These are phyloP conservation scores for Candida broadrunensis DNA, from an alignment of 805 yeast species.

Conservation along the genomic window DNA sequence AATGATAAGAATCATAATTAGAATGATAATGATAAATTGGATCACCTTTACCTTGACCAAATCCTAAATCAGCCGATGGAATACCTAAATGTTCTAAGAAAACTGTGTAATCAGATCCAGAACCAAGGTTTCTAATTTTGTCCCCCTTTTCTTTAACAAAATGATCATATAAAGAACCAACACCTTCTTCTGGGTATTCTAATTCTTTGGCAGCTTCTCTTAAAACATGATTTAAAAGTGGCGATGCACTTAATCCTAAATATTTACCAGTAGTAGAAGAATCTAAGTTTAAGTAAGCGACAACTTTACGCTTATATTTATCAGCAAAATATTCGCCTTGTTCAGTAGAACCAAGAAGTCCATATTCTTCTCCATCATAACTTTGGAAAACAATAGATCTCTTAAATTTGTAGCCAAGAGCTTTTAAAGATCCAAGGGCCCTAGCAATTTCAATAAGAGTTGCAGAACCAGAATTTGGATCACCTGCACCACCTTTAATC, in stretches of 20 bases:
- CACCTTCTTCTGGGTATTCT: conserved; percentile 38
- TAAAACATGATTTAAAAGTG: conserved; percentile 50
- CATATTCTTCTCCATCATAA: conserved; percentile 49
- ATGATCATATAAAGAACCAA: conserved; percentile 46
- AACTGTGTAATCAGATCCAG: conserved; percentile 54
- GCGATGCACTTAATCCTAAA: conserved; percentile 50
- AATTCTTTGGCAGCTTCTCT: conserved; percentile 44
- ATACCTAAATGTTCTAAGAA: conserved; percentile 68
- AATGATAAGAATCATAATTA: conserved; percentile 53
- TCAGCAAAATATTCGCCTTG: conserved; percentile 48
- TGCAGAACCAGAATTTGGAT: conserved; percentile 46
- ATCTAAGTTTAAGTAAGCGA: conserved; percentile 52
- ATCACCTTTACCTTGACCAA: conserved; percentile 31
- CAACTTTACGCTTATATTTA: conserved; percentile 37
- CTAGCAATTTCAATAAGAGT: conserved; percentile 40
- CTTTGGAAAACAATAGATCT: conserved; percentile 36
- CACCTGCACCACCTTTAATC: conserved; percentile 49
- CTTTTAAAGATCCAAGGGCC: conserved; percentile 36
- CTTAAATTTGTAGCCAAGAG: conserved; percentile 36
- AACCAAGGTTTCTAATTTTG: conserved; percentile 41
- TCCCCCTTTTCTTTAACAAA: conserved; percentile 35
- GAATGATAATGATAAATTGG: conserved; percentile 60
- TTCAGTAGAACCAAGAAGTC: conserved; percentile 55
- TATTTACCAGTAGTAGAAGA: conserved; percentile 51
- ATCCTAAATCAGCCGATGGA: conserved; percentile 55